Conservation (phyloP, 2,329 filamentous ascomycete species). For the Clarireedia hainanense region DNA sequence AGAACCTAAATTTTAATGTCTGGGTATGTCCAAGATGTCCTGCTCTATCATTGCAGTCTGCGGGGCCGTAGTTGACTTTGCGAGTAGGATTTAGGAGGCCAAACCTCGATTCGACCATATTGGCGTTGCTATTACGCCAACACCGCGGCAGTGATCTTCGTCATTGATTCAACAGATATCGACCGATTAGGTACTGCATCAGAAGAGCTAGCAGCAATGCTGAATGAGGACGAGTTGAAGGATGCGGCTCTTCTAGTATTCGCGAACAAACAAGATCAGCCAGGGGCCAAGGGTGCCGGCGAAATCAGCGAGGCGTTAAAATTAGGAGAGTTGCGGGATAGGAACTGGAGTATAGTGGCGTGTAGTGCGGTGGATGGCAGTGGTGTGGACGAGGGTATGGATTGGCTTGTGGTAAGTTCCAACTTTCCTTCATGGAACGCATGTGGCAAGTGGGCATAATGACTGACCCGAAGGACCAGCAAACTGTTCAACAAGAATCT, state of each 20-base stretch:
- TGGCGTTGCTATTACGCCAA: slow-evolving; percentile 99
- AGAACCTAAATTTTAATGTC: slow-evolving; percentile 97
- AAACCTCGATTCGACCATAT: slow-evolving; percentile 97
- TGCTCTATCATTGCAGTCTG: not conserved
- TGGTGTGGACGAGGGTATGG: slow-evolving; percentile 95
- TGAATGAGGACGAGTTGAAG: slow-evolving; percentile 93
- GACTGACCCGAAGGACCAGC: slow-evolving; percentile 18
- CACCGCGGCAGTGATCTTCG: slow-evolving; percentile 96
- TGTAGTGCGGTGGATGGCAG: slow-evolving; percentile 94
- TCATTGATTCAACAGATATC: slow-evolving; percentile 96
- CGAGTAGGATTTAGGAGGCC: slow-evolving; percentile 76
- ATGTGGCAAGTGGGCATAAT: not conserved
- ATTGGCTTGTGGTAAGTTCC: slow-evolving; percentile 68
- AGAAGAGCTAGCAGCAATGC: slow-evolving; percentile 88
- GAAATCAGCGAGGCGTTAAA: slow-evolving; percentile 93
- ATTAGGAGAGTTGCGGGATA: slow-evolving; percentile 82
- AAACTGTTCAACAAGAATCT: slow-evolving; percentile 30
- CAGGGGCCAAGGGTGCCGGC: slow-evolving; percentile 89
- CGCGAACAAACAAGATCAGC: slow-evolving; percentile 98
- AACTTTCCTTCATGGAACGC: not conserved
- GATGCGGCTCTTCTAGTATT: slow-evolving; percentile 91
- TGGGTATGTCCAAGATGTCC: slow-evolving; percentile 56
- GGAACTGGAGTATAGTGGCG: slow-evolving; percentile 98
- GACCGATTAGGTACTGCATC: slow-evolving; percentile 87
- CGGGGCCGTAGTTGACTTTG: slow-evolving; percentile 5